Conservation (phyloP, 2,329 filamentous ascomycete genomes). For the Xylaria sp. region DNA sequence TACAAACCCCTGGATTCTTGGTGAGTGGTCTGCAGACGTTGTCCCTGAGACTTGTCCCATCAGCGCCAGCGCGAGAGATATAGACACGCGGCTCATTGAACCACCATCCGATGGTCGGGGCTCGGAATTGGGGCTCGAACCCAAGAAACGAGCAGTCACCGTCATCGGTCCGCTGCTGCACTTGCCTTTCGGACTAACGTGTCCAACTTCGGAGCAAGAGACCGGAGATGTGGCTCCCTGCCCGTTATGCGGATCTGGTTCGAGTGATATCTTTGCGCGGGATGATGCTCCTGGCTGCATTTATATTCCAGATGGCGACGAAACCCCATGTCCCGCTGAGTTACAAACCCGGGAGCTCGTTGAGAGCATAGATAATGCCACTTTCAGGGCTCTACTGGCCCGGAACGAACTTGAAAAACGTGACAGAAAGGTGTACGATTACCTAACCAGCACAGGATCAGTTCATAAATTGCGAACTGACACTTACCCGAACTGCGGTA, state of each 20-base stretch:
- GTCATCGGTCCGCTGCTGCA: slow-evolving; percentile 18
- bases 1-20: neutral
- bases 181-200: slow-evolving; percentile 13
- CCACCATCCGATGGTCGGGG: neutral
- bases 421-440: neutral
- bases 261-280: neutral
- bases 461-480: neutral
- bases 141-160: slow-evolving; percentile 1
- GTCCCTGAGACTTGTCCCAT: slow-evolving; percentile 12
- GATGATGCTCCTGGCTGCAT: neutral
- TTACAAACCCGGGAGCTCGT: neutral
- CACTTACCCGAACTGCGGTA: slow-evolving; percentile 19
- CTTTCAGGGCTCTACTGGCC: neutral
- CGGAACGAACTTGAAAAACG: neutral
- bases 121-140: neutral
- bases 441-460: neutral
- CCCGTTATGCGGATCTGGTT: neutral
- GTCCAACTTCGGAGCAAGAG: slow-evolving; percentile 7
- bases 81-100: neutral
- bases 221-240: slow-evolving; percentile 7
- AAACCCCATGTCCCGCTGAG: neutral
- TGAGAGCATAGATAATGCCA: neutral
- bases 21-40: neutral
- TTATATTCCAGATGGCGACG: neutral
- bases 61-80: neutral